Base-by-base conservation (phyloP, 169 alveolate genomes). In the Plasmodium vinckei region DNA sequence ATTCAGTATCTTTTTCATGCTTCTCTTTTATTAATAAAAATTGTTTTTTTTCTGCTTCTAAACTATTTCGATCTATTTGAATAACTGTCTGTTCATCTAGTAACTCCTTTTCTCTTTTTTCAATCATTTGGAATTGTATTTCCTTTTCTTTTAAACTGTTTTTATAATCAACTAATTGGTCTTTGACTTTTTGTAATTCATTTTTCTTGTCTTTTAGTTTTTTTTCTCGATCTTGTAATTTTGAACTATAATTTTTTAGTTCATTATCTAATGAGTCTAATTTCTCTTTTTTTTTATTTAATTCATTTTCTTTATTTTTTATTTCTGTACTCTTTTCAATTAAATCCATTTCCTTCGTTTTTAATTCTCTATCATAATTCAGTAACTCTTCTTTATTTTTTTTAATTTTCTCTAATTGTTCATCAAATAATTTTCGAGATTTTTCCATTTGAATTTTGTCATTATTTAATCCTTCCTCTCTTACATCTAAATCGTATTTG, bases 41-140 rank as follows among this genome's bases (percentile, higher is more conserved):
- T 70, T 79, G 89, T 47, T 79, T 79, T 67, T 79, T 79, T 59
- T 79, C 89, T 47, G 72, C 89, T 65, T 79, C 89, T 25, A 79
- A 57, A 39, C 89, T 79, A 46, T 67, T 79, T 54, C 89, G 51
- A 54, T 79, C 89, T 17, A 79, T 79, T 9, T 79, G 89, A 42
- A 79, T 79, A 46, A 79, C 71, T 12, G 84, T 79, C 33, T 79
- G 89, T 47, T 79, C 89, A 60, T 79, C 89, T 19, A 79, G 53
- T 10, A 79, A 61, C 13, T 79, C 89, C 63, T 79, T 79, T 79
- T 79, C 89, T 65, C 84, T 51, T 23, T 79, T 79, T 27, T 49
- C 84, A 5, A 79, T 79, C 77, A 54, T 67, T 67, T 79, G 89
- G 42, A 79, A 79, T 67, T 79, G 89, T 7, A 21, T 42, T 46